Evolutionary conservation across 495 filamentous ascomycete species (phyloP).

Genomic region (Diplogelasinospora grovesii): DNA sequence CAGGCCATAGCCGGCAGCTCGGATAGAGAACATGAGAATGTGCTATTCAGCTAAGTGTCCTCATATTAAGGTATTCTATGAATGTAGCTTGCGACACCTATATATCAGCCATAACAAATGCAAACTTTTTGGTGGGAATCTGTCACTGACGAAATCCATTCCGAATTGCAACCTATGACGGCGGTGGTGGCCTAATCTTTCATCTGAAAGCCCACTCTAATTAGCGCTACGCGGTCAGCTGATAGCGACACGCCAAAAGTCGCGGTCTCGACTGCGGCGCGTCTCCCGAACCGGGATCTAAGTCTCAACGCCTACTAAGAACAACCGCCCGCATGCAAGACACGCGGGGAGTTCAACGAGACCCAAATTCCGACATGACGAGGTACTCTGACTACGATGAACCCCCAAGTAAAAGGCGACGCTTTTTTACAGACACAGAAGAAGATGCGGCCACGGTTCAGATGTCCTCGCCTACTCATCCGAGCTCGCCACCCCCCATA

Average conservation of each 20-base stretch:
- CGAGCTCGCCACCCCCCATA: not conserved
- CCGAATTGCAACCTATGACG: too few species aligned
- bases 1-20: slow-evolving; percentile 12
- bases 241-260: slow-evolving; percentile 23
- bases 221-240: slow-evolving; percentile 27
- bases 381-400: slow-evolving; percentile 48
- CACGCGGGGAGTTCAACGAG: too few species aligned
- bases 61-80: too few species aligned
- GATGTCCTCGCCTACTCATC: not conserved
- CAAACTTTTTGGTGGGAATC: too few species aligned
- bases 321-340: too few species aligned
- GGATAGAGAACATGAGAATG: slow-evolving; percentile 15
- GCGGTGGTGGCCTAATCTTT: too few species aligned
- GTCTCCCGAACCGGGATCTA: slow-evolving; percentile 4
- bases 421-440: slow-evolving; percentile 66
- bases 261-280: slow-evolving; percentile 24
- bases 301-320: not conserved
- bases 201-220: too few species aligned
- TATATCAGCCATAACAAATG: too few species aligned
- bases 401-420: slow-evolving; percentile 68
- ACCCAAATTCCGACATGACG: slow-evolving; percentile 37
- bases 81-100: too few species aligned
- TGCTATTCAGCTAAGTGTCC: too few species aligned
- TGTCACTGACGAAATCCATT: too few species aligned
- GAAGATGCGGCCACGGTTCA: slow-evolving; percentile 12